Conservation (phyloP, 1,284 basidiomycete species). For the Pseudozyma tsukubaensis region DNA sequence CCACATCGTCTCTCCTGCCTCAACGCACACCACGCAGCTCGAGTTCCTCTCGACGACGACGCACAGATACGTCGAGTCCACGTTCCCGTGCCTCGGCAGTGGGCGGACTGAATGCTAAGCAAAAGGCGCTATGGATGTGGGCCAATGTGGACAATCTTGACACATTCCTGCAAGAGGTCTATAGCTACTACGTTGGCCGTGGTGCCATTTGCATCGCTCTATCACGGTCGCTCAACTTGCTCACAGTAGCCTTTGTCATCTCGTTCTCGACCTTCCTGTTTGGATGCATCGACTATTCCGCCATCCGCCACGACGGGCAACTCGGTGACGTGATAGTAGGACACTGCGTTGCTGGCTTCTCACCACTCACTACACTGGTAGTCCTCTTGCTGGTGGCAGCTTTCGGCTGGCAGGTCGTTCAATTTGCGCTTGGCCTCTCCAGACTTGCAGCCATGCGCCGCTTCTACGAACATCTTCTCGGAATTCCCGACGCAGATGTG, state of each 20-base stretch:
- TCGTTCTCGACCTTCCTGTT: slow-evolving; percentile 94
- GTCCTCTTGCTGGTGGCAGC: slow-evolving; percentile 77
- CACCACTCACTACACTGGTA: slow-evolving; percentile 76
- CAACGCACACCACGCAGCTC: slow-evolving; percentile 14
- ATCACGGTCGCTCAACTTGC: slow-evolving; percentile 84
- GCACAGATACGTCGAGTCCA: slow-evolving; percentile 18
- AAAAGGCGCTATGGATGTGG: slow-evolving; percentile 91
- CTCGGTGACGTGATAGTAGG: slow-evolving; percentile 60
- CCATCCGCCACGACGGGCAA: slow-evolving; percentile 71
- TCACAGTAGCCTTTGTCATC: slow-evolving; percentile 97
- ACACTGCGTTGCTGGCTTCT: slow-evolving; percentile 77
- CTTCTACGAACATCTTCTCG: slow-evolving; percentile 77
- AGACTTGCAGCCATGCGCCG: slow-evolving; percentile 90
- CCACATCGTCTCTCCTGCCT: not conserved
- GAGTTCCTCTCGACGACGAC: slow-evolving; percentile 16
- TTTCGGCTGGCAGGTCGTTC: slow-evolving; percentile 76
- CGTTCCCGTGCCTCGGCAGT: slow-evolving; percentile 36
- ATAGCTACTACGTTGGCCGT: slow-evolving; percentile 94
- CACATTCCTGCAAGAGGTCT: slow-evolving; percentile 92
- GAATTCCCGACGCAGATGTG: slow-evolving; percentile 80
- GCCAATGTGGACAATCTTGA: slow-evolving; percentile 97
- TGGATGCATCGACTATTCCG: slow-evolving; percentile 91
- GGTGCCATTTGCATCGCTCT: slow-evolving; percentile 94
- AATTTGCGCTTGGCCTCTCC: slow-evolving; percentile 73
- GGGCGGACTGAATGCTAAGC: slow-evolving; percentile 44